phyloP scores from a whole-genome alignment of 805 yeast genomes.

The Tetrapisispora nanseiensis region DNA sequence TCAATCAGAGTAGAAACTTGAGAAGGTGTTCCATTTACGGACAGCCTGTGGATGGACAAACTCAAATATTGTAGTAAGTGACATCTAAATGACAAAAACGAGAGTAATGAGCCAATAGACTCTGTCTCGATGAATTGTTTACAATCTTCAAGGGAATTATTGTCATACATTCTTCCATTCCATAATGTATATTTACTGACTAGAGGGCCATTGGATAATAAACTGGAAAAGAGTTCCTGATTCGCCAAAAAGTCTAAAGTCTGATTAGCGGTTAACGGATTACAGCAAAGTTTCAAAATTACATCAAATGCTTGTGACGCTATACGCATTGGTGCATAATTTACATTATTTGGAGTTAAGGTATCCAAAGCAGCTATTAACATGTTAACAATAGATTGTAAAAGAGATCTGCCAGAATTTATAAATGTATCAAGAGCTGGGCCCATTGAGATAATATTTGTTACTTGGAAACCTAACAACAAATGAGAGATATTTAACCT shows the following conservation, averaged over 20 bases:
- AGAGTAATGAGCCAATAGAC: constrained; percentile 43
- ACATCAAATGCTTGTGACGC: constrained; percentile 52
- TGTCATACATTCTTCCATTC: constrained; percentile 37
- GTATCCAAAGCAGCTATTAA: constrained; percentile 39
- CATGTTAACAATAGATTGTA: constrained; percentile 43
- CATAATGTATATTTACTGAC: constrained; percentile 48
- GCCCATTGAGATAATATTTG: constrained; percentile 43
- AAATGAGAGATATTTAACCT: constrained; percentile 58
- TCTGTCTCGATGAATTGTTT: constrained; percentile 23
- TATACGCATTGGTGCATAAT: constrained; percentile 48
- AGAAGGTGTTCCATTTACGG: constrained; percentile 42
- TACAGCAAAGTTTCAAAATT: constrained; percentile 49
- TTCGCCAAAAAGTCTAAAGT: constrained; percentile 46
- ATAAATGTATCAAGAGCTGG: constrained; percentile 41
- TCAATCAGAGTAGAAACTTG: constrained; percentile 37
- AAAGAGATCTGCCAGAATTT: constrained; percentile 43
- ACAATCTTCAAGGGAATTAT: constrained; percentile 29
- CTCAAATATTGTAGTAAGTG: constrained; percentile 55
- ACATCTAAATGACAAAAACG: constrained; percentile 54
- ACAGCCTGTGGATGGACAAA: constrained; percentile 54
- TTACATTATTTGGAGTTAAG: constrained; percentile 35
- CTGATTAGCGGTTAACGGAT: constrained; percentile 42
- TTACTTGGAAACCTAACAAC: constrained; percentile 60
- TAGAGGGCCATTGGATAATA: constrained; percentile 45
- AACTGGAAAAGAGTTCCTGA: constrained; percentile 40